A percentile compares a stretch with the other conserved stretches of the same genome.
phyloP scores from a whole-genome alignment of 495 filamentous ascomycete species.

The Podospora pseudopauciseta region DNA sequence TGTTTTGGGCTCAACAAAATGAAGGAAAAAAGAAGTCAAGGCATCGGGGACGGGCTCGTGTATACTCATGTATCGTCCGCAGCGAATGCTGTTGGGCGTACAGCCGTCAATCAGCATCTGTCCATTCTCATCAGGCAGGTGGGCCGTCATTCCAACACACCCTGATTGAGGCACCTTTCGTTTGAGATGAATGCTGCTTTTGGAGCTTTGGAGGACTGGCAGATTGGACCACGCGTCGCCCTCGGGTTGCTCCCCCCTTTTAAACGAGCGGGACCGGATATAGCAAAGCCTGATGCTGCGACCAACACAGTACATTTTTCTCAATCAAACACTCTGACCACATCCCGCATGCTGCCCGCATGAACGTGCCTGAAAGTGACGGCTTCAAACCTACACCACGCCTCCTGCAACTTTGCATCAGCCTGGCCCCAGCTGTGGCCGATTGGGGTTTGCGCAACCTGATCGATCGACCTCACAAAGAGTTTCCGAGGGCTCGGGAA shows the following conservation, averaged over 20 bases:
- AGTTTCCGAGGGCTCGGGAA: neutral
- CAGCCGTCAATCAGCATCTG: neutral
- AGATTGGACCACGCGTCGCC: neutral
- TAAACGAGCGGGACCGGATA: slow-evolving; percentile 1
- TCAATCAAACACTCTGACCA: neutral
- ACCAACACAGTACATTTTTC: neutral
- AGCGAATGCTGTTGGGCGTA: neutral
- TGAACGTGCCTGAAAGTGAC: neutral
- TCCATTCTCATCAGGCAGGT: slow-evolving; percentile 10
- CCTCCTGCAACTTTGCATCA: neutral
- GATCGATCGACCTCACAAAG: neutral
- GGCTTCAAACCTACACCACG: neutral
- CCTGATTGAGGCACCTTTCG: slow-evolving; percentile 7
- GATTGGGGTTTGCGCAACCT: neutral
- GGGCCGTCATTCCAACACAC: slow-evolving; percentile 10
- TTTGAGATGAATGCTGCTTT: neutral
- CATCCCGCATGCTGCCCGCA: neutral
- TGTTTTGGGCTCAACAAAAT: neutral
- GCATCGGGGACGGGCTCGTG: neutral
- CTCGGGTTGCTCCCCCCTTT: neutral
- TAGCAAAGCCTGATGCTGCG: neutral
- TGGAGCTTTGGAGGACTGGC: neutral
- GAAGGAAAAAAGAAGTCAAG: neutral
- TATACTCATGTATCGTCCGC: neutral
- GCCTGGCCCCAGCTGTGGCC: neutral